Conservation (phyloP, 2,329 filamentous ascomycete genomes). For the Alternaria tenuissima region DNA sequence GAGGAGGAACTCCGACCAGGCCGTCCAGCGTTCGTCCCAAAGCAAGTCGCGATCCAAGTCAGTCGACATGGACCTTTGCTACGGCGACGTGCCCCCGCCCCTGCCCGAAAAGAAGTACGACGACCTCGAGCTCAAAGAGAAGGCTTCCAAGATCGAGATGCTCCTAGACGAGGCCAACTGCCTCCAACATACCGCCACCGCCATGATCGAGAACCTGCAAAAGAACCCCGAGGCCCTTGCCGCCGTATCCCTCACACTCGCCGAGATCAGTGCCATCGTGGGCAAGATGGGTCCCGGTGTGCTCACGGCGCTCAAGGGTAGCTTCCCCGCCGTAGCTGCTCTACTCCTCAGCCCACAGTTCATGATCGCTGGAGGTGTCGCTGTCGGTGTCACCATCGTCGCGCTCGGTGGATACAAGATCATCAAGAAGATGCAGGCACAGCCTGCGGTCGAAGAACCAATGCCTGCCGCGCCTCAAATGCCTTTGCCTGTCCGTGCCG, state of each 20-base stretch:
- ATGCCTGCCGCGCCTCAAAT: constrained; percentile 3
- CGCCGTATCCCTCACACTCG: constrained; percentile 89
- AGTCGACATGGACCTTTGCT: constrained; percentile 90
- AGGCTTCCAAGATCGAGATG: constrained; percentile 77
- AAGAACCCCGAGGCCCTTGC: constrained; percentile 90
- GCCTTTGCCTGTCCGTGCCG: constrained; percentile 24
- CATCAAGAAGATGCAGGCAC: constrained; percentile 78
- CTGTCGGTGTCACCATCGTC: constrained; percentile 91
- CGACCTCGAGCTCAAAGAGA: constrained; percentile 68
- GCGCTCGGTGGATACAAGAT: constrained; percentile 98
- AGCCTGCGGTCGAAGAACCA: constrained; percentile 47
- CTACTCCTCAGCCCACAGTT: constrained; percentile 92
- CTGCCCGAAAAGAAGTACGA: constrained; percentile 60
- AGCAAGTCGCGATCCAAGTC: constrained; percentile 49
- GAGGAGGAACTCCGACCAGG: constrained; percentile 55
- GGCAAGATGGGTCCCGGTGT: constrained; percentile 86
- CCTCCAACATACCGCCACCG: constrained; percentile 80
- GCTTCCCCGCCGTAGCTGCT: constrained; percentile 85
- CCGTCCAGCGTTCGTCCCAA: constrained; percentile 19
- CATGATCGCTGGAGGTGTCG: constrained; percentile 87
- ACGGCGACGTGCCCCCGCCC: constrained; percentile 81
- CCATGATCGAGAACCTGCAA: constrained; percentile 82
- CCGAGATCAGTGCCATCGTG: constrained; percentile 84
- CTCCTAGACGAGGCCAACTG: constrained; percentile 89
- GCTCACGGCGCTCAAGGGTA: constrained; percentile 76